Conservation (phyloP, 2,329 filamentous ascomycete species). For the Pyrenophora seminiperda region DNA sequence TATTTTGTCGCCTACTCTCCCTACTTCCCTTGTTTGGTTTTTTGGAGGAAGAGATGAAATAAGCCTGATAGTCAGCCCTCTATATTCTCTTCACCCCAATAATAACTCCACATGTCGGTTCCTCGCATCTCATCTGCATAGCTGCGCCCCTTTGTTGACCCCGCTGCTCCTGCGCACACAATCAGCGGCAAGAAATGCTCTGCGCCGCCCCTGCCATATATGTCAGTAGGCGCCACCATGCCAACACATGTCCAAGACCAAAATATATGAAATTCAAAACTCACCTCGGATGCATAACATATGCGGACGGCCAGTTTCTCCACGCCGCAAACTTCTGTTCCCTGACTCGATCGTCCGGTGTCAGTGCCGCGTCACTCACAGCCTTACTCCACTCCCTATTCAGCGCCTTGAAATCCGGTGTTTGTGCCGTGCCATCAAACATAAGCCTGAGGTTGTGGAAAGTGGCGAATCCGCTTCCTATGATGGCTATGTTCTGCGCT, state of each 20-base stretch:
- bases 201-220: conserved; percentile 46
- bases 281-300: conserved; percentile 59
- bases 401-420: conserved; percentile 38
- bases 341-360: conserved; percentile 44
- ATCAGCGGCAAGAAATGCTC: conserved; percentile 66
- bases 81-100: conserved; percentile 52
- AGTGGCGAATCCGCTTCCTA: conserved; percentile 65
- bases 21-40: no score
- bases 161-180: conserved; percentile 60
- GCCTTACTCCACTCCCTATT: conserved; percentile 55
- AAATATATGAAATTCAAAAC: no score
- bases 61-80: background rate
- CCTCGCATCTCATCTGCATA: conserved; percentile 59
- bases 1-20: no score
- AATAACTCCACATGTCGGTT: conserved; percentile 61
- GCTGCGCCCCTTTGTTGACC: conserved; percentile 49
- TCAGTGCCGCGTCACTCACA: conserved; percentile 51
- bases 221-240: no score
- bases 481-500: conserved; percentile 60
- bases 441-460: conserved; percentile 62
- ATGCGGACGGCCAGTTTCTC: conserved; percentile 56
- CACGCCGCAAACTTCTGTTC: conserved; percentile 53
- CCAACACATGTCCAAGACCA: no score
- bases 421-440: conserved; percentile 41
- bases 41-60: no score